phyloP scores from a whole-genome alignment of 805 yeast genomes.

The Candida germanica region DNA sequence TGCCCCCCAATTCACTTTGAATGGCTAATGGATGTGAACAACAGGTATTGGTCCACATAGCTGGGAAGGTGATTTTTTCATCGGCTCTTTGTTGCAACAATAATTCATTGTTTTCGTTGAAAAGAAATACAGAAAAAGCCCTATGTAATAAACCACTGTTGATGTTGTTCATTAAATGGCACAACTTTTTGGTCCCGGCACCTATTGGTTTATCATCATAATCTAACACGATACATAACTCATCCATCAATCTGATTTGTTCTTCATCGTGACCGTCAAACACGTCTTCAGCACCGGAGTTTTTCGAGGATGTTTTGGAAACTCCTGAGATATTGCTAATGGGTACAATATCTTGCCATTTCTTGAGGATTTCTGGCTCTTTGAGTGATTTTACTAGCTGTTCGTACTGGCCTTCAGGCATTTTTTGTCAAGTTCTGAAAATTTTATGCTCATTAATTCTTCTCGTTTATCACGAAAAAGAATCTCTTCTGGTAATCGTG shows the following conservation, averaged over 20 bases:
- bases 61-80: slow-evolving; percentile 95
- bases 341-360: slow-evolving; percentile 70
- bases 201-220: slow-evolving; percentile 85
- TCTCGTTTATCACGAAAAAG: too few species aligned
- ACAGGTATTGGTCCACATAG: slow-evolving; percentile 98
- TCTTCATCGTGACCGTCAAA: slow-evolving; percentile 89
- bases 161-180: slow-evolving; percentile 86
- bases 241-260: slow-evolving; percentile 94
- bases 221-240: slow-evolving; percentile 90
- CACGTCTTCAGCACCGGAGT: slow-evolving; percentile 39
- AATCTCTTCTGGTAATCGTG: too few species aligned
- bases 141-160: slow-evolving; percentile 85
- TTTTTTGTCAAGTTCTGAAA: too few species aligned
- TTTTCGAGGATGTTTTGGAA: slow-evolving; percentile 37
- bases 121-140: slow-evolving; percentile 93
- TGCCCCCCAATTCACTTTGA: slow-evolving; percentile 68
- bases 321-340: slow-evolving; percentile 58
- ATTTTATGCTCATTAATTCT: too few species aligned
- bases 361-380: slow-evolving; percentile 47
- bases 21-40: slow-evolving; percentile 96
- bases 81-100: slow-evolving; percentile 93
- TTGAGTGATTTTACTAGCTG: slow-evolving; percentile 52
- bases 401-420: too few species aligned
- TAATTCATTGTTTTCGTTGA: slow-evolving; percentile 71
- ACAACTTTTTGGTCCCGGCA: slow-evolving; percentile 88